Evolutionary conservation across 1,284 basidiomycete genomes (phyloP).

Genomic region (Naganishia albida): DNA sequence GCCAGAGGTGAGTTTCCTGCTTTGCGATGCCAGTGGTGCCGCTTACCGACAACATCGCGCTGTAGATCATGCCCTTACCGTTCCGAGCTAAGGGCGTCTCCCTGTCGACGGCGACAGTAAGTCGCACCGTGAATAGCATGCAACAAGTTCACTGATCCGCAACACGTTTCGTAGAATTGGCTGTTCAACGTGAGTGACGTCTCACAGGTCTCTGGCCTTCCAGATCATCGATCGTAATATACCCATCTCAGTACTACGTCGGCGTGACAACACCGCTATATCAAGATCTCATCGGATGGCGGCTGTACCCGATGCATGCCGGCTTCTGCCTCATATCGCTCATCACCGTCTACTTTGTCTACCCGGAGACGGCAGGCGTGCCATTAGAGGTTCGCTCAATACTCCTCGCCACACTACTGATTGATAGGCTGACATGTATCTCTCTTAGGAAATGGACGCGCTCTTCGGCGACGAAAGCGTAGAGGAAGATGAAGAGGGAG

Average conservation of each 20-base stretch:
- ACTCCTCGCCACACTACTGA: background rate
- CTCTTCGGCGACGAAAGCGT: slow-evolving; percentile 47
- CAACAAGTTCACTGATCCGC: background rate
- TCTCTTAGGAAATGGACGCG: slow-evolving; percentile 57
- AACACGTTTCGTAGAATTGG: slow-evolving; percentile 59
- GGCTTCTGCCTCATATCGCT: slow-evolving; percentile 65
- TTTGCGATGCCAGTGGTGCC: background rate
- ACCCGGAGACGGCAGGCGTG: slow-evolving; percentile 59
- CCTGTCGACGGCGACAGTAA: slow-evolving; percentile 75
- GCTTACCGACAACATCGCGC: slow-evolving; percentile 21
- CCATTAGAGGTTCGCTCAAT: slow-evolving; percentile 30
- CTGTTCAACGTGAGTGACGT: slow-evolving; percentile 65
- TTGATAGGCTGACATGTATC: background rate
- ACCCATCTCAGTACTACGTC: too few relatives aligned
- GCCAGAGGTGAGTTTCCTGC: slow-evolving; percentile 63
- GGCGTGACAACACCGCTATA: slow-evolving; percentile 86
- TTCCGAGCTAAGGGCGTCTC: slow-evolving; percentile 94
- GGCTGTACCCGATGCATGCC: slow-evolving; percentile 93
- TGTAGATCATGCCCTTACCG: slow-evolving; percentile 83
- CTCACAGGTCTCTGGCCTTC: background rate
- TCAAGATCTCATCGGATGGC: slow-evolving; percentile 88
- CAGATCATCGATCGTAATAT: too few relatives aligned
- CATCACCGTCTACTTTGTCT: slow-evolving; percentile 42
- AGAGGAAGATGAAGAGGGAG: slow-evolving; percentile 37
- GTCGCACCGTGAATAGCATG: slow-evolving; percentile 34